These are phyloP conservation scores for Rhinocladiella similis DNA, from an alignment of 2,329 filamentous ascomycete genomes.

Conservation along the genomic window DNA sequence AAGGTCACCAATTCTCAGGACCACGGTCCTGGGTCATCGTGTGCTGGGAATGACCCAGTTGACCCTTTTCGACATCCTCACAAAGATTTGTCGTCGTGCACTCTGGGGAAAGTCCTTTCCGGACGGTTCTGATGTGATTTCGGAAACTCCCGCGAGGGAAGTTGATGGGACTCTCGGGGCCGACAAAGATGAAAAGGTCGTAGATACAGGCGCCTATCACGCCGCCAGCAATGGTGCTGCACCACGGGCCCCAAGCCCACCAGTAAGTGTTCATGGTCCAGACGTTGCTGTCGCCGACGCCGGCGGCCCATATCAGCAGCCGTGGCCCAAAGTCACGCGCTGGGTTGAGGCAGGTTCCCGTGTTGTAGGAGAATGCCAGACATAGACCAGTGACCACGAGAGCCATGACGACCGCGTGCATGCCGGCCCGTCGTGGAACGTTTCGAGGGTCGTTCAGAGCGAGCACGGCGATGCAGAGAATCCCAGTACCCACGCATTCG, in stretches of 20 bases:
- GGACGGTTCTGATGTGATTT: no score
- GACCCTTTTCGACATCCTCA: no score
- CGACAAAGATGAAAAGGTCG: slow-evolving; percentile 38
- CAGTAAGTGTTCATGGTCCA: slow-evolving; percentile 32
- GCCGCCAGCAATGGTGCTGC: slow-evolving; percentile 34
- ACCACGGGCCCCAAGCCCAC: slow-evolving; percentile 39
- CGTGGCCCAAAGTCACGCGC: slow-evolving; percentile 37
- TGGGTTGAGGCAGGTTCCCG: slow-evolving; percentile 37
- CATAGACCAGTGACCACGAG: slow-evolving; percentile 38
- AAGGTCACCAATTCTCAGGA: no score
- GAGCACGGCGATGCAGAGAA: slow-evolving; percentile 34
- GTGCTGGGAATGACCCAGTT: no score
- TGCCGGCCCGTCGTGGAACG: slow-evolving; percentile 44
- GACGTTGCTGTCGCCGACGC: slow-evolving; percentile 31
- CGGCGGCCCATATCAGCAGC: slow-evolving; percentile 34
- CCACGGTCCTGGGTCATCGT: no score
- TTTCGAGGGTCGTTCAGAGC: slow-evolving; percentile 45
- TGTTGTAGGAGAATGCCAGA: slow-evolving; percentile 37
- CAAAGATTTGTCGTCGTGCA: no score
- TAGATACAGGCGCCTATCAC: slow-evolving; percentile 36
- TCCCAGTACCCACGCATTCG: slow-evolving; percentile 37
- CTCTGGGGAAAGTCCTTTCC: no score
- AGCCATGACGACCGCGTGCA: slow-evolving; percentile 45
- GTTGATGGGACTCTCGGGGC: slow-evolving; percentile 40
- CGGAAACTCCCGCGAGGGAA: slow-evolving; percentile 8